phyloP scores from a whole-genome alignment of 768 basidiomycete species.

The Tricholomella constricta region DNA sequence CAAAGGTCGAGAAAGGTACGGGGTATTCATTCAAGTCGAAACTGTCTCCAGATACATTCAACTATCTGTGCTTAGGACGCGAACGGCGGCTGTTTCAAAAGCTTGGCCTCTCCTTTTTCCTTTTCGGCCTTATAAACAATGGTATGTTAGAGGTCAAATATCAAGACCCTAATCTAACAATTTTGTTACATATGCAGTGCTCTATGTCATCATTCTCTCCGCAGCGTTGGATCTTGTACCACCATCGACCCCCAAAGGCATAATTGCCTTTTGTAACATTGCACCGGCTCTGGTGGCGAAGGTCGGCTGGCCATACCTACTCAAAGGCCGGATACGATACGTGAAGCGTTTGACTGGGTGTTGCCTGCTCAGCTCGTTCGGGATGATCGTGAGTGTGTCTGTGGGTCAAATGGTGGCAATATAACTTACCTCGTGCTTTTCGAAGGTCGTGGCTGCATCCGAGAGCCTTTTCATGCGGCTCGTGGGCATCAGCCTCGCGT shows the following conservation, averaged over 20 bases:
- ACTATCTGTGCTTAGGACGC: slow-evolving; percentile 5
- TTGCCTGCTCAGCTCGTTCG: slow-evolving; percentile 69
- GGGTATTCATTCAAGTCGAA: background rate
- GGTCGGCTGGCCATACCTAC: slow-evolving; percentile 87
- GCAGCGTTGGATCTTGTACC: slow-evolving; percentile 95
- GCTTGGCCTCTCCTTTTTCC: slow-evolving; percentile 73
- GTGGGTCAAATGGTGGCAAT: background rate
- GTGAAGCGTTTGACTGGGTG: slow-evolving; percentile 73
- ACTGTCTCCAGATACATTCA: background rate
- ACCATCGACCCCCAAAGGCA: slow-evolving; percentile 88
- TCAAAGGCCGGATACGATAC: slow-evolving; percentile 87
- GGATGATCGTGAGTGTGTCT: slow-evolving; percentile 76
- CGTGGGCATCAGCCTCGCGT: slow-evolving; percentile 77
- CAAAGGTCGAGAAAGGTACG: slow-evolving; percentile 13
- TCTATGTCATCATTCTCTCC: slow-evolving; percentile 96
- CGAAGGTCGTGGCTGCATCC: slow-evolving; percentile 76
- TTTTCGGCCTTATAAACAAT: slow-evolving; percentile 93
- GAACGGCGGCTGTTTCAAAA: slow-evolving; percentile 31
- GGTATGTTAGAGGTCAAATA: slow-evolving; percentile 41
- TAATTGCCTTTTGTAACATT: slow-evolving; percentile 96
- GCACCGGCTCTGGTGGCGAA: slow-evolving; percentile 86
- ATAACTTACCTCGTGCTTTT: background rate
- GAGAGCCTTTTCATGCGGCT: slow-evolving; percentile 67
- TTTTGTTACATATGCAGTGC: slow-evolving; percentile 46
- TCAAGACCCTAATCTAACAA: slow-evolving; percentile 7